Conservation (phyloP, 179 eudicot genomes). For the Camellia oleifera region DNA sequence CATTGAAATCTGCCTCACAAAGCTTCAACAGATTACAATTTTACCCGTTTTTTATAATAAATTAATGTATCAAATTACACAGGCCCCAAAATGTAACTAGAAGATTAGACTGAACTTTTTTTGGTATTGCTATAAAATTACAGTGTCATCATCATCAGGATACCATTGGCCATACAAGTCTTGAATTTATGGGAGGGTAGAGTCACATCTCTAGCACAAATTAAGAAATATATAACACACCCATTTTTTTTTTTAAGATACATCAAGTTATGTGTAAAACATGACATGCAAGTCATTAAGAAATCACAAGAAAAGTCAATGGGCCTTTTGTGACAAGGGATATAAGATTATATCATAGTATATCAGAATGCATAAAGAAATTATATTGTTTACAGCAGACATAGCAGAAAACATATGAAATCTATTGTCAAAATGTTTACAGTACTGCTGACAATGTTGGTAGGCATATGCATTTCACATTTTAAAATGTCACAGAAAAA, state of each 20-base stretch:
- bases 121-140: too few species aligned
- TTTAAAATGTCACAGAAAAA: neutral
- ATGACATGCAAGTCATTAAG: neutral
- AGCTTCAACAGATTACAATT: neutral
- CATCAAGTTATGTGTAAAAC: neutral
- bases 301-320: neutral
- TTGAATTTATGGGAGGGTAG: neutral
- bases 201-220: neutral
- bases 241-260: neutral
- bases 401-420: neutral
- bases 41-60: neutral
- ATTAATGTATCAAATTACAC: neutral
- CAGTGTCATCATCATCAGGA: too few species aligned
- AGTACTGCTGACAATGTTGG: neutral
- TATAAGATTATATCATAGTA: neutral
- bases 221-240: neutral
- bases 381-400: neutral
- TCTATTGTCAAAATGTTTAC: constrained; percentile 5
- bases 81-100: neutral
- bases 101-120: neutral
- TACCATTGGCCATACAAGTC: neutral
- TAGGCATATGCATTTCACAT: constrained; percentile 3
- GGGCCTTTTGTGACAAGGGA: neutral
- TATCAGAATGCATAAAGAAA: neutral
- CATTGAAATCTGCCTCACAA: constrained; percentile 76